Base-by-base conservation (phyloP, 2,329 filamentous ascomycete species). In the Scedosporium apiospermum region DNA sequence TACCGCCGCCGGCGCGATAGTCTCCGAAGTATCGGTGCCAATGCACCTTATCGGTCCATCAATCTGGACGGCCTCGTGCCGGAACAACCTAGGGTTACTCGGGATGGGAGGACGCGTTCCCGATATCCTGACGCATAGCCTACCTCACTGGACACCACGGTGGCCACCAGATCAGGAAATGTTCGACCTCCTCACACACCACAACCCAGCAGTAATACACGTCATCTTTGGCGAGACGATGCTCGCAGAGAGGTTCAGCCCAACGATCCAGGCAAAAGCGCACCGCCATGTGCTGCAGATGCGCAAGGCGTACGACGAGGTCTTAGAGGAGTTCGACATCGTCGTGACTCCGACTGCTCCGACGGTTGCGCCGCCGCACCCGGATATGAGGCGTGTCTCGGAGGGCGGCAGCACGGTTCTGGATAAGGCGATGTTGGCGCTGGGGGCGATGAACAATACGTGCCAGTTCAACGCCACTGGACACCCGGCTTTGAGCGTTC, bases 391-490 rank as follows among this genome's bases (percentile, higher is more conserved):
- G 14, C 49, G 16, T 21, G 49, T 53, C 49, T 18, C 49, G 9
- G 49, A 53, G 21, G 67, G 68, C 6, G 65, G 67, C 2, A 69
- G 69, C 57, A 68, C 66, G 34, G 71, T 77, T 3, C 70, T 71
- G 64, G 75, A 77, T 14, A 77, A 78, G 66, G 72, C 77, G 61
- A 72, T 73, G 58, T 71, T 74, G 5, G 75, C 76, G 1, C 74
- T 82, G 46, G 78, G 78, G 2, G 73, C 76, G 9, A 77, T 75
- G 7, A 70, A 74, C 63, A 80, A 78, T 62, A 77, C 79, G 0
- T 74, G 72, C 38, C 74, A 76, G 3, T 82, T 82, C 67, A 81
- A 82, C 69, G 67, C 77, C 4, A 81, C 79, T 1, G 80, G 79
- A 0, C 79, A 82, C 69, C 79, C 79, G 3, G 80, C 74, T 0